A percentile compares a stretch with the other conserved stretches of the same genome.
These are phyloP conservation scores for Typha latifolia DNA, from an alignment of 176 grass and related monocot species.

Conservation along the genomic window DNA sequence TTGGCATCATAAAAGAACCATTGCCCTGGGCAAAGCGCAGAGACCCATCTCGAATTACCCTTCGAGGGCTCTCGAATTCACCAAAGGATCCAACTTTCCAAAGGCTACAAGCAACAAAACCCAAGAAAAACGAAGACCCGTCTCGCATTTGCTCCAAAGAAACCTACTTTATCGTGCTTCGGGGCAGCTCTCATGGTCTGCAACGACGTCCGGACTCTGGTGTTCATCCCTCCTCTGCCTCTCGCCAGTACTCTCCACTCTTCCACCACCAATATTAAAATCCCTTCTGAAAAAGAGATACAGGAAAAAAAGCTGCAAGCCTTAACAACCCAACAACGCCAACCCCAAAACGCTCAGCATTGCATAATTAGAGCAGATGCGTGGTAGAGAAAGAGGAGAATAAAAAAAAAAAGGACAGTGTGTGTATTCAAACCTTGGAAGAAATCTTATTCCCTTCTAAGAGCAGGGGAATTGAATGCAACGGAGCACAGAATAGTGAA, in stretches of 20 bases:
- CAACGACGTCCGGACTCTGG: constrained; percentile 23
- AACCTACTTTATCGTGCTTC: constrained; percentile 62
- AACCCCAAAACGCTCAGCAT: constrained; percentile 20
- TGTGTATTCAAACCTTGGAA: neutral
- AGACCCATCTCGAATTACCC: constrained; percentile 9
- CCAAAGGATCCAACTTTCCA: constrained; percentile 21
- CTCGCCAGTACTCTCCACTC: neutral
- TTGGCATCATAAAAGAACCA: neutral
- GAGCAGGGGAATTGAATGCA: neutral
- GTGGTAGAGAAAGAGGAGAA: neutral
- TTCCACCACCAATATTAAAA: constrained; percentile 5
- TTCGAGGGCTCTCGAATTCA: constrained; percentile 32
- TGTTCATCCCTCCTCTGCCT: constrained; percentile 19
- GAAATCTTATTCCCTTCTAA: neutral
- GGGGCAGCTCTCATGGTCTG: constrained; percentile 24
- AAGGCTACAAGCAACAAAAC: constrained; percentile 3
- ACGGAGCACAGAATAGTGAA: neutral
- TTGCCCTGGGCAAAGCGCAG: neutral
- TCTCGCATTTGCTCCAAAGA: constrained; percentile 21
- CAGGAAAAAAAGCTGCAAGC: constrained; percentile 18
- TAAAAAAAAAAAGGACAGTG: neutral
- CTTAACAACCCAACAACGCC: constrained; percentile 23
- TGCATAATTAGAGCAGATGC: neutral
- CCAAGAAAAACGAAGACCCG: constrained; percentile 13
- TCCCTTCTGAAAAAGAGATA: constrained; percentile 21